Conservation (phyloP, 805 yeast species). For the Wickerhamomyces sydowiorum region DNA sequence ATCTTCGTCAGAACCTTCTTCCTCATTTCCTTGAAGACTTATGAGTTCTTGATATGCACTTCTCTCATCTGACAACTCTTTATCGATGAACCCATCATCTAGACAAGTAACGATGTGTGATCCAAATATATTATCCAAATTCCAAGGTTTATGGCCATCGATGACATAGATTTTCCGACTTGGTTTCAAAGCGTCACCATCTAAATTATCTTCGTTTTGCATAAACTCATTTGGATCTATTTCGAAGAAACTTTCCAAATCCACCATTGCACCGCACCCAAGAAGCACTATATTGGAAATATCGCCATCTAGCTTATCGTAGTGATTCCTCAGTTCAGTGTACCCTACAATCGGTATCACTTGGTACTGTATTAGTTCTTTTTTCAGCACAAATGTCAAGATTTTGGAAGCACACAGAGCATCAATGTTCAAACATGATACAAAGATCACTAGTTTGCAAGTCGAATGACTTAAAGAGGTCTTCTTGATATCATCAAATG, state of each 20-base stretch:
- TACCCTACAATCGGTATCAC: conserved; percentile 92
- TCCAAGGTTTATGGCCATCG: conserved; percentile 97
- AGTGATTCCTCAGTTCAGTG: conserved; percentile 64
- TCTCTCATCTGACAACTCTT: conserved; percentile 48
- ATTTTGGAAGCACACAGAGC: conserved; percentile 86
- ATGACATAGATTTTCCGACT: conserved; percentile 69
- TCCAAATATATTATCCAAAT: conserved; percentile 86
- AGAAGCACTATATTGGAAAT: conserved; percentile 70
- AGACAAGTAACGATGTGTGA: conserved; percentile 71
- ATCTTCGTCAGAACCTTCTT: conserved; percentile 27
- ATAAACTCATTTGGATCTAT: conserved; percentile 51
- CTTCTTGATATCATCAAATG: conserved; percentile 61
- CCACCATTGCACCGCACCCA: conserved; percentile 94
- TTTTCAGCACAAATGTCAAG: conserved; percentile 62
- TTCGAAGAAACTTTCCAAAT: conserved; percentile 68
- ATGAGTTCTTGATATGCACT: conserved; percentile 56
- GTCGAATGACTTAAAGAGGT: conserved; percentile 89
- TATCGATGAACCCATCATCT: conserved; percentile 78
- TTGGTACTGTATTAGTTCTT: conserved; percentile 81
- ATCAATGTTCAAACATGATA: conserved; percentile 86
- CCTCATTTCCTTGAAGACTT: conserved; percentile 32
- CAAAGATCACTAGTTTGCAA: conserved; percentile 77
- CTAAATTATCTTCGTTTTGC: conserved; percentile 20
- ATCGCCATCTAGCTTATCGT: conserved; percentile 59
- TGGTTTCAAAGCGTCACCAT: conserved; percentile 26